Base-by-base conservation (phyloP, 345 rosid species). In the Populus pruinosa region DNA sequence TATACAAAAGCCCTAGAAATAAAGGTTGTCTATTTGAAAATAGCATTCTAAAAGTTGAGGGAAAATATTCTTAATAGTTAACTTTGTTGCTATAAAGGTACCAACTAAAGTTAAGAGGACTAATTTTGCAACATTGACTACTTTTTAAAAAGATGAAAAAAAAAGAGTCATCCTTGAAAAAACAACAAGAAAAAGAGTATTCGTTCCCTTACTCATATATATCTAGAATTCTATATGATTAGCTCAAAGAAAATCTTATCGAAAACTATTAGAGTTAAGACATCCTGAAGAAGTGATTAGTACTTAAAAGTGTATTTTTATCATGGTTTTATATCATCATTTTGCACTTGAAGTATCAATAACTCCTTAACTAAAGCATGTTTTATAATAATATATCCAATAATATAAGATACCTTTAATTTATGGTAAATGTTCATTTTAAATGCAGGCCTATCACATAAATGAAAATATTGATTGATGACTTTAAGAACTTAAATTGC, bases 41-140 rank as follows among this genome's bases (percentile, higher is more conserved):
- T 0, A 14, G 2, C 17, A 1, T 35, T 25, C 7, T 0, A 25
- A 25, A 62, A 14, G 2, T 29, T 0, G 0, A 63, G 16, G 8
- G 0, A 23, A 63, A 63, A 0, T 2, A 25, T 1, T 27, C 18
- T 27, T n/a, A 29, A 35, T 27, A 1, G 2, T 63, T 29, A 63
- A 63, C 8, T 27, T 5, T 27, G 0, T 0, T 27, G 0, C 7
- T 8, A 2, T 63, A 63, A 62, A 62, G 12, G 17, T 25, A 11
- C 6, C 67, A 25, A 11, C 2, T 53, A 6, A 3, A 53, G 59
- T 6, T 20, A 33, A 33, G 0, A 33, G 36, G 36, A 33, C 5
- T 33, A 5, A 49, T 49, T 1, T 0, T 49, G 20, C 20, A 49
- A 16, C 5, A n/a, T n/a, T 2, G 0, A 2, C 29, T 21, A 2